Percentiles rank a stretch among this genome's conserved stretches.
These are phyloP conservation scores for Rehmannia glutinosa DNA, from an alignment of 257 asterid species.

Conservation along the genomic window DNA sequence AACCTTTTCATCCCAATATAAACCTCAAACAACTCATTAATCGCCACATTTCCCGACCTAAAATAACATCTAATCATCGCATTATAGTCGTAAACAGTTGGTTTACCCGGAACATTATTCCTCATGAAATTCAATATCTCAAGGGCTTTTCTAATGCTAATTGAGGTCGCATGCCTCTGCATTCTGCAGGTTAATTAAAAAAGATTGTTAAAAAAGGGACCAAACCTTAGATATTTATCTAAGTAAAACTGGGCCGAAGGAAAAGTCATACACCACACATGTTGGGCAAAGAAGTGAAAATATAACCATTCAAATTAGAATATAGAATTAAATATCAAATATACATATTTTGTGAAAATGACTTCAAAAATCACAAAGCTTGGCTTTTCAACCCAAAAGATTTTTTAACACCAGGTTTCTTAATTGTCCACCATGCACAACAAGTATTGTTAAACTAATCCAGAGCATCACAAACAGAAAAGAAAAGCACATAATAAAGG, in stretches of 20 bases:
- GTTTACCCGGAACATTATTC: conserved; percentile 32
- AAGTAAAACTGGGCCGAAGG: neutral
- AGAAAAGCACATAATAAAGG: too few species aligned
- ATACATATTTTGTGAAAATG: too few species aligned
- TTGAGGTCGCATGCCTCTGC: conserved; percentile 42
- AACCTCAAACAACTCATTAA: conserved; percentile 35
- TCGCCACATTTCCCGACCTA: conserved; percentile 37
- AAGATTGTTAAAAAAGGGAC: neutral
- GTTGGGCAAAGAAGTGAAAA: neutral
- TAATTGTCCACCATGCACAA: too few species aligned
- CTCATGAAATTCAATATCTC: conserved; percentile 39
- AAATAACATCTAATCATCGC: conserved; percentile 40
- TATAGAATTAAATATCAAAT: too few species aligned
- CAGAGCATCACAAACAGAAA: too few species aligned
- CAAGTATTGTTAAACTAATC: too few species aligned
- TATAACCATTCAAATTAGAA: neutral
- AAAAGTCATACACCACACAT: neutral
- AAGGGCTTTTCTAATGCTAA: conserved; percentile 33
- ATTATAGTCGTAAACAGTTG: conserved; percentile 42
- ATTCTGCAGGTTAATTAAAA: conserved; percentile 12
- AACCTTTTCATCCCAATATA: conserved; percentile 39
- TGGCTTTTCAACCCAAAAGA: too few species aligned
- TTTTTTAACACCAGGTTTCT: too few species aligned
- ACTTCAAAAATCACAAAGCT: too few species aligned
- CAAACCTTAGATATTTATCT: neutral